These are phyloP conservation scores for Closterium sp. DNA, from an alignment of 139 green algal genomes.

Conservation along the genomic window DNA sequence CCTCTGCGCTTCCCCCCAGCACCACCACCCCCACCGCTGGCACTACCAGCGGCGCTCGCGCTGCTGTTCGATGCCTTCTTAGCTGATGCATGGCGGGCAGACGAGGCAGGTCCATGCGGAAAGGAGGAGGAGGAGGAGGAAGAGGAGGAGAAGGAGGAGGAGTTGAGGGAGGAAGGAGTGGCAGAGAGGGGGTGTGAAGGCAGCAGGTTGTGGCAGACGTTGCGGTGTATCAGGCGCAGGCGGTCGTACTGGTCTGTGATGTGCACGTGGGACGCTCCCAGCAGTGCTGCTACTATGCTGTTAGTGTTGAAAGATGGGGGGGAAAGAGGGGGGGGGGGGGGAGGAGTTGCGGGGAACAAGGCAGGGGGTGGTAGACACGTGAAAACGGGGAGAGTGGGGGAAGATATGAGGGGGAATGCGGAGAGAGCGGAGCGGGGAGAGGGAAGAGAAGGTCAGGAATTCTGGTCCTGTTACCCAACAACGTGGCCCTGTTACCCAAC, in stretches of 20 bases:
- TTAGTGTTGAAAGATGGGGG: too few species aligned
- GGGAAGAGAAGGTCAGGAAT: too few species aligned
- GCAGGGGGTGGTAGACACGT: too few species aligned
- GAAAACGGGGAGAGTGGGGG: too few species aligned
- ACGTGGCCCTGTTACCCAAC: too few species aligned
- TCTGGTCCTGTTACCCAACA: too few species aligned
- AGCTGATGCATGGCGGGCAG: not conserved
- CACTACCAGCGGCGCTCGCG: too few species aligned
- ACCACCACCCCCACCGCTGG: not conserved
- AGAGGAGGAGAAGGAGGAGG: not conserved
- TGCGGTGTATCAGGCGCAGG: slow-evolving; percentile 27
- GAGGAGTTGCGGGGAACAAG: not conserved
- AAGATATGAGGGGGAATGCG: too few species aligned
- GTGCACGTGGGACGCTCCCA: slow-evolving; percentile 23
- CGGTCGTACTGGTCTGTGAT: slow-evolving; percentile 32
- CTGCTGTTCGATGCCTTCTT: not conserved
- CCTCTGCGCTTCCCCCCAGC: not conserved
- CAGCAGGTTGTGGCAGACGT: slow-evolving; percentile 18
- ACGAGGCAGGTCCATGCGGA: not conserved
- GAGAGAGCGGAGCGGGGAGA: too few species aligned
- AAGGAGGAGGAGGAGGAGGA: not conserved
- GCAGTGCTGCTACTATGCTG: slow-evolving; percentile 11
- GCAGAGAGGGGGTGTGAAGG: not conserved
- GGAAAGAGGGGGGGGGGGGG: too few species aligned
- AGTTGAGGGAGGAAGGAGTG: not conserved